A percentile compares a stretch with the other conserved stretches of the same genome.
Evolutionary conservation across 371 early-diverging fungal genomes (phyloP).

Genomic region (Mucor indicus): DNA sequence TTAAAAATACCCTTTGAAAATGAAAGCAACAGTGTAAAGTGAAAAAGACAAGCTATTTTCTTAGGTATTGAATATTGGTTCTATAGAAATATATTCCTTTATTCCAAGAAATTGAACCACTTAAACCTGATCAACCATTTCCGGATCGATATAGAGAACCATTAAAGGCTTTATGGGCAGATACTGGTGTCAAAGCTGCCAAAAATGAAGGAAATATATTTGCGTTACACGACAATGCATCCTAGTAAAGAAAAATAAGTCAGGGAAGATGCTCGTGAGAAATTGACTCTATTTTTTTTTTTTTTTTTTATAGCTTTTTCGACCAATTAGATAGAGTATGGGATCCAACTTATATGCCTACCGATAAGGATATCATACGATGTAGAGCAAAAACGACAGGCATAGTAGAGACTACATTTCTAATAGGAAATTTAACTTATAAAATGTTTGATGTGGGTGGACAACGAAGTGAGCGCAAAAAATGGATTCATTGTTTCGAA

Average conservation of each 20-base stretch:
- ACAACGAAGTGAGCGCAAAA: slow-evolving; percentile 85
- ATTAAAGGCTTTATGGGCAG: slow-evolving; percentile 76
- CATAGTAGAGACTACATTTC: slow-evolving; percentile 74
- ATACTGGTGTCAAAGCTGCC: slow-evolving; percentile 72
- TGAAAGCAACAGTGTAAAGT: slow-evolving; percentile 2
- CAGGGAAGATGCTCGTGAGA: too few relatives aligned
- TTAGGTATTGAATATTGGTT: background rate
- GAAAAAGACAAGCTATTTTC: too few relatives aligned
- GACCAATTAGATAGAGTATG: slow-evolving; percentile 6
- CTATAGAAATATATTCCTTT: slow-evolving; percentile 22
- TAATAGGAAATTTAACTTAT: slow-evolving; percentile 58
- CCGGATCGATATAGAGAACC: slow-evolving; percentile 66
- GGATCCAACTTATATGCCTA: slow-evolving; percentile 6
- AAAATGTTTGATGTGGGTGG: slow-evolving; percentile 79
- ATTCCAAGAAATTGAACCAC: slow-evolving; percentile 31
- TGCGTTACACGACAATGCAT: slow-evolving; percentile 79
- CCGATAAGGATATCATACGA: slow-evolving; percentile 79
- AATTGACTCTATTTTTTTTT: too few relatives aligned
- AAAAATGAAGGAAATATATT: slow-evolving; percentile 59
- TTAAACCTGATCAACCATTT: slow-evolving; percentile 57
- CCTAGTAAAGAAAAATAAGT: too few relatives aligned
- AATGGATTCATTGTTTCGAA: slow-evolving; percentile 95
- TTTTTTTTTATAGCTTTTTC: slow-evolving; percentile 6
- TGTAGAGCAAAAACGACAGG: slow-evolving; percentile 84
- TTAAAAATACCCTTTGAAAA: slow-evolving; percentile 12